Conservation (phyloP, 768 basidiomycete species). For the Macrolepiota dolichaula region DNA sequence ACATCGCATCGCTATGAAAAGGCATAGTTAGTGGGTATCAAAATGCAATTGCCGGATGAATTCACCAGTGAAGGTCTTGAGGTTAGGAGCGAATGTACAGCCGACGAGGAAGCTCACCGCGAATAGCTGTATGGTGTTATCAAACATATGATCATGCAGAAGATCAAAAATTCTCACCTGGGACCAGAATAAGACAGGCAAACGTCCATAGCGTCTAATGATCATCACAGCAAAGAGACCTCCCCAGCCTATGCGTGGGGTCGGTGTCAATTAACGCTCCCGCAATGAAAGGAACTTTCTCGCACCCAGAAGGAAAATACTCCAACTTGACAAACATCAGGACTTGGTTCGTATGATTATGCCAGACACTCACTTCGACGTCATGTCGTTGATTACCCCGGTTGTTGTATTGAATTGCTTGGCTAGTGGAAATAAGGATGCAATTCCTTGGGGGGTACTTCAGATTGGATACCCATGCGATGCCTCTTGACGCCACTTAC, state of each 20-base stretch:
- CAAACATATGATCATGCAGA: not conserved
- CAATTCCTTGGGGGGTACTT: not conserved
- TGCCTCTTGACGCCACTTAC: constrained; percentile 23
- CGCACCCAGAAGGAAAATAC: constrained; percentile 57
- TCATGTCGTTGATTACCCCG: constrained; percentile 57
- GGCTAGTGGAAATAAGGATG: constrained; percentile 51
- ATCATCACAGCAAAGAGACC: constrained; percentile 62
- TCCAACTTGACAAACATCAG: constrained; percentile 44
- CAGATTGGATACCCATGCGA: not conserved
- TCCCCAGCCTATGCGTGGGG: constrained; percentile 44
- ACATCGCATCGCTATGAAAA: constrained; percentile 48
- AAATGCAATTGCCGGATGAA: not conserved
- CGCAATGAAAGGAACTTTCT: not conserved
- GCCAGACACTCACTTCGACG: constrained; percentile 42
- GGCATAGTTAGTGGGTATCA: not conserved
- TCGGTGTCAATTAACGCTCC: not conserved
- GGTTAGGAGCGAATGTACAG: constrained; percentile 50
- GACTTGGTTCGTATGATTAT: not conserved
- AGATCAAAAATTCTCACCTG: constrained; percentile 35
- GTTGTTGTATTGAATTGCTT: constrained; percentile 51
- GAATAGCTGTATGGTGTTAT: constrained; percentile 34
- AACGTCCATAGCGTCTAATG: constrained; percentile 59
- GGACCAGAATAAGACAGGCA: constrained; percentile 71
- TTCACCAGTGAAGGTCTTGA: constrained; percentile 54
- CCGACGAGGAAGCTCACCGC: constrained; percentile 47